Base-by-base conservation (phyloP, 768 basidiomycete genomes). In the Tylopilus subfusipes region DNA sequence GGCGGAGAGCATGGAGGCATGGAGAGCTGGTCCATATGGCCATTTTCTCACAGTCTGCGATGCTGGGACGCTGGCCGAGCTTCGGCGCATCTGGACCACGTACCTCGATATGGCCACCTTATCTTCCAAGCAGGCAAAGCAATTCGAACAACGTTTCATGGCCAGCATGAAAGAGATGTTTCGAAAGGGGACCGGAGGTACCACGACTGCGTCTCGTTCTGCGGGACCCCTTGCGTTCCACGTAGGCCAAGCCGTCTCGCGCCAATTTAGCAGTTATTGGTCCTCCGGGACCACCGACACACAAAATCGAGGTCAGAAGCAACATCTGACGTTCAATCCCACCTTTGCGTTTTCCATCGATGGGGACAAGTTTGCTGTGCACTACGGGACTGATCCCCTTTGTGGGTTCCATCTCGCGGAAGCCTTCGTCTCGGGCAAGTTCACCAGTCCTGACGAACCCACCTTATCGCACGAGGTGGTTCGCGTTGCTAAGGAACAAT, bases 341-440 rank as follows among this genome's bases (percentile, higher is more conserved):
- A 72, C 61, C 3, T 71, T 71, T 42, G 57, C 56, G 0, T 71
- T 60, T 42, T 72, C 70, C 13, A 38, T 61, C 25, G 52, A 64
- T 1, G 63, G 67, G 3, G 61, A 67, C 24, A 60, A 55, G 40
- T 68, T 66, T 21, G 25, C 68, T 0, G 59, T 67, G 0, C 68
- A 70, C 31, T 70, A 68, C 27, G 68, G 60, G n/a, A 63, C 64
- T 0, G 70, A 68, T 47, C 61, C 67, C 13, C 53, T 68, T 34
- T 27, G 21, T 1, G 65, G 67, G 10, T 71, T 72, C 39, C 69
- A 72, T 36, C 63, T 68, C 18, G 70, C 68, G 1, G 68, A 70
- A 40, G 54, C 53, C 0, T 63, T 63, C n/a, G 13, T 53, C 10
- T 56, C 63, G 3, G 54, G 54, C 2, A 54, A 50, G 30, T 61